phyloP scores from a whole-genome alignment of 331 rosid genomes.

The Phaseolus coccineus region DNA sequence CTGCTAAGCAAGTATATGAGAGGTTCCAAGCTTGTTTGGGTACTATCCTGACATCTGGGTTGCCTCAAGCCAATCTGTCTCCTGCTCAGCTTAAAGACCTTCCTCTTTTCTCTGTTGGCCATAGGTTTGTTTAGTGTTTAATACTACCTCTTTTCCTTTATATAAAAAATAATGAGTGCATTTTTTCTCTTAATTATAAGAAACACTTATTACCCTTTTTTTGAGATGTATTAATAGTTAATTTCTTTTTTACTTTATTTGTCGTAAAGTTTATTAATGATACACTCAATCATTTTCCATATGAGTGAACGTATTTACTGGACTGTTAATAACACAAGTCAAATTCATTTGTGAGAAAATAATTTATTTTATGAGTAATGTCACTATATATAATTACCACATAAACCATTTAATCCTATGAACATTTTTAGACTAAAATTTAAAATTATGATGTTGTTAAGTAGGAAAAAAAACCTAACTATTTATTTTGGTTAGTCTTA shows the following conservation, averaged over 20 bases:
- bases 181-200: too few species aligned
- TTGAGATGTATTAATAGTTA: background rate
- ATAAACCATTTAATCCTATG: background rate
- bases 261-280: too few species aligned
- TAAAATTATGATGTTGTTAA: background rate
- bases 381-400: background rate
- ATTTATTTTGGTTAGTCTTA: background rate
- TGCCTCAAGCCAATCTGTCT: constrained; percentile 71
- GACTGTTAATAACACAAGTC: background rate
- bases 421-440: too few species aligned
- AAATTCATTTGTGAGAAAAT: background rate
- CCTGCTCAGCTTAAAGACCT: constrained; percentile 70
- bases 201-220: too few species aligned
- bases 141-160: background rate
- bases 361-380: background rate
- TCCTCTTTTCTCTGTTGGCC: constrained; percentile 87
- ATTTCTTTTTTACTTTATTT: background rate
- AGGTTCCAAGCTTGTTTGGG: constrained; percentile 77
- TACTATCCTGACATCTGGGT: constrained; percentile 65
- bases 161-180: too few species aligned
- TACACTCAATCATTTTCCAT: background rate
- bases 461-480: background rate
- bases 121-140: constrained; percentile 59
- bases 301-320: background rate
- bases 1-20: constrained; percentile 80